Evolutionary conservation across 768 basidiomycete species (phyloP).

Genomic region (Phanerochaete sordida): DNA sequence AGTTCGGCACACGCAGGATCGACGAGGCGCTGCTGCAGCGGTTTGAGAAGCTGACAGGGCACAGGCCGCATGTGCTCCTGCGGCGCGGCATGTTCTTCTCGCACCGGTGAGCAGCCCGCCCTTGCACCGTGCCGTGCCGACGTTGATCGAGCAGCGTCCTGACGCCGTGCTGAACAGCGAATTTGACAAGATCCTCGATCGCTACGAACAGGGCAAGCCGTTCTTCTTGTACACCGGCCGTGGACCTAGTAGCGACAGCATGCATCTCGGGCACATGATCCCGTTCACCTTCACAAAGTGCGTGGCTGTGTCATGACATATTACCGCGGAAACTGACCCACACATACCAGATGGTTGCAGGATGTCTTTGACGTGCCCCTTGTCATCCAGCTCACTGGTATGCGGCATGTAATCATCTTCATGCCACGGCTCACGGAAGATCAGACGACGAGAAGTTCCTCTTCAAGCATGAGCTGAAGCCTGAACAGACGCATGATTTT

Average conservation of each 20-base stretch:
- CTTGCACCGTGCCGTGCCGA: conserved; percentile 1
- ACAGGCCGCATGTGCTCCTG: conserved; percentile 82
- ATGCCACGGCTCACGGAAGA: background rate
- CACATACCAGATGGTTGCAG: conserved; percentile 79
- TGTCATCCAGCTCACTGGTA: conserved; percentile 94
- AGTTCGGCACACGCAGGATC: conserved; percentile 89
- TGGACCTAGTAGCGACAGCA: conserved; percentile 93
- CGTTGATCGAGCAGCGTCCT: background rate
- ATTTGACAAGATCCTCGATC: conserved; percentile 88
- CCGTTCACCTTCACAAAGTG: conserved; percentile 98
- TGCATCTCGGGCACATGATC: conserved; percentile 97
- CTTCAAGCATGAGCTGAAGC: conserved; percentile 92
- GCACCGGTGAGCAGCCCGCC: conserved; percentile 64
- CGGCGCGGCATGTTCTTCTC: conserved; percentile 97
- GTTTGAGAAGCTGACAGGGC: conserved; percentile 89
- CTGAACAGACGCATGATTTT: conserved; percentile 83
- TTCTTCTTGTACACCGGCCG: conserved; percentile 98
- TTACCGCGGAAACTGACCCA: background rate
- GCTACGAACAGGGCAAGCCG: conserved; percentile 94
- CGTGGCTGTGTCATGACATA: conserved; percentile 22
- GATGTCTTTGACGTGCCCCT: conserved; percentile 93
- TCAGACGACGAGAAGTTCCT: conserved; percentile 98
- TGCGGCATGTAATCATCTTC: conserved; percentile 12
- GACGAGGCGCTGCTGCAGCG: conserved; percentile 75
- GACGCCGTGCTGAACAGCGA: conserved; percentile 50